phyloP scores from a whole-genome alignment of 768 basidiomycete genomes.

The Pulveroboletus frians region DNA sequence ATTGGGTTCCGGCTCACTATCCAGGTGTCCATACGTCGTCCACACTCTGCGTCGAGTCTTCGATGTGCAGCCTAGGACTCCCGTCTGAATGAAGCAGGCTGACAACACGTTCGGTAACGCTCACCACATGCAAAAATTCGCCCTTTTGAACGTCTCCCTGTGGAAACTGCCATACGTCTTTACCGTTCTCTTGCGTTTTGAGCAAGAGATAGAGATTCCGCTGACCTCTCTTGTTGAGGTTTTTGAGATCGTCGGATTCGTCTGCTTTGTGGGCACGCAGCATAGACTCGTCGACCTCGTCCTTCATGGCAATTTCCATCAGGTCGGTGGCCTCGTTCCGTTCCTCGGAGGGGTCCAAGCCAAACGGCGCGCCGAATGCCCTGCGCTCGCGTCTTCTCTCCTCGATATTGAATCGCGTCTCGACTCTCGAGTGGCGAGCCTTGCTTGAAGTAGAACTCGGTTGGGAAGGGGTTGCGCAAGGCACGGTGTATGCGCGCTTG shows the following conservation, averaged over 20 bases:
- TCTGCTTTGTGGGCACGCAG: slow-evolving; percentile 61
- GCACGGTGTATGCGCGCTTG: slow-evolving; percentile 79
- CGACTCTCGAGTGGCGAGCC: slow-evolving; percentile 83
- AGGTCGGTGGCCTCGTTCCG: slow-evolving; percentile 46
- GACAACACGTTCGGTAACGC: slow-evolving; percentile 10
- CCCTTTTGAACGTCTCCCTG: slow-evolving; percentile 54
- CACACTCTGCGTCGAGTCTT: slow-evolving; percentile 67
- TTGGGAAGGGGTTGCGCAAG: slow-evolving; percentile 81
- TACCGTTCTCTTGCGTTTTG: slow-evolving; percentile 41
- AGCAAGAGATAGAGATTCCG: slow-evolving; percentile 88
- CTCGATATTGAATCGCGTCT: slow-evolving; percentile 73
- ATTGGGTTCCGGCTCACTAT: slow-evolving; percentile 87
- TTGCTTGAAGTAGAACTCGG: slow-evolving; percentile 90
- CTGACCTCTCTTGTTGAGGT: slow-evolving; percentile 76
- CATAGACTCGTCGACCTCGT: slow-evolving; percentile 58
- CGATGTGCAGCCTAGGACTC: slow-evolving; percentile 62
- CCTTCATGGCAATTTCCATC: slow-evolving; percentile 54
- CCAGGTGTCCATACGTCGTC: slow-evolving; percentile 88
- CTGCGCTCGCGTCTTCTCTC: slow-evolving; percentile 65
- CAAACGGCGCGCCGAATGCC: slow-evolving; percentile 68
- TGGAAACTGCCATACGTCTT: slow-evolving; percentile 77
- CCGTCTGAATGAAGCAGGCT: not conserved
- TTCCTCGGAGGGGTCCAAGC: slow-evolving; percentile 38
- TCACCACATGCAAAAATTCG: slow-evolving; percentile 75
- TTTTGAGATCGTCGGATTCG: slow-evolving; percentile 53